Evolutionary conservation across 106 monocot genomes (phyloP).

Genomic region (Phalaenopsis aphrodite): DNA sequence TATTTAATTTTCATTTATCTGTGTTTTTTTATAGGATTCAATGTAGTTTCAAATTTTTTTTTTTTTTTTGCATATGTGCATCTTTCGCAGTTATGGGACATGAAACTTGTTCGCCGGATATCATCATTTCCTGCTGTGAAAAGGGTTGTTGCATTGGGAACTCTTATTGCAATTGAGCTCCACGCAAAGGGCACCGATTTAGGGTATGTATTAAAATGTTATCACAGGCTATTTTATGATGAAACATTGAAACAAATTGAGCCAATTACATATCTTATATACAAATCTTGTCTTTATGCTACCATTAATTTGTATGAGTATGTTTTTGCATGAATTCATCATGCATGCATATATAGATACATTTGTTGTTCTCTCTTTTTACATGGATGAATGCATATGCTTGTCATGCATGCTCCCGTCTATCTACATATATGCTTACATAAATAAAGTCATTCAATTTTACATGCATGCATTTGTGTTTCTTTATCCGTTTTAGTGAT

Average conservation of each 20-base stretch:
- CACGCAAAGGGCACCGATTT: constrained; percentile 55
- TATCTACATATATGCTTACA: background rate
- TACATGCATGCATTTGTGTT: background rate
- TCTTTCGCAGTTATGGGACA: constrained; percentile 73
- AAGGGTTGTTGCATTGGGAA: constrained; percentile 74
- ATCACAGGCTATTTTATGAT: background rate
- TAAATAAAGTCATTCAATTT: background rate
- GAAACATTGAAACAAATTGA: background rate
- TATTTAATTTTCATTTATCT: background rate
- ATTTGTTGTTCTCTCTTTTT: background rate
- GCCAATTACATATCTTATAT: background rate
- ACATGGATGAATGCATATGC: background rate
- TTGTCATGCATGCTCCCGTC: background rate
- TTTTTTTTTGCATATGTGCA: background rate
- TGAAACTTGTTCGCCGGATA: constrained; percentile 44
- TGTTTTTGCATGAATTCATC: background rate
- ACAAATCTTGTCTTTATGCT: background rate
- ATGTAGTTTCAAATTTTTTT: background rate
- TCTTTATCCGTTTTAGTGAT: background rate
- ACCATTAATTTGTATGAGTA: background rate
- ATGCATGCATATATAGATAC: background rate
- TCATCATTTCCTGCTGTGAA: constrained; percentile 54
- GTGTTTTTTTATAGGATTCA: background rate
- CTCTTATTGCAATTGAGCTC: constrained; percentile 77
- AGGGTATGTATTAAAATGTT: constrained; percentile 41